phyloP scores from a whole-genome alignment of 2,329 filamentous ascomycete species.

The Mycosphaerella arachidis region DNA sequence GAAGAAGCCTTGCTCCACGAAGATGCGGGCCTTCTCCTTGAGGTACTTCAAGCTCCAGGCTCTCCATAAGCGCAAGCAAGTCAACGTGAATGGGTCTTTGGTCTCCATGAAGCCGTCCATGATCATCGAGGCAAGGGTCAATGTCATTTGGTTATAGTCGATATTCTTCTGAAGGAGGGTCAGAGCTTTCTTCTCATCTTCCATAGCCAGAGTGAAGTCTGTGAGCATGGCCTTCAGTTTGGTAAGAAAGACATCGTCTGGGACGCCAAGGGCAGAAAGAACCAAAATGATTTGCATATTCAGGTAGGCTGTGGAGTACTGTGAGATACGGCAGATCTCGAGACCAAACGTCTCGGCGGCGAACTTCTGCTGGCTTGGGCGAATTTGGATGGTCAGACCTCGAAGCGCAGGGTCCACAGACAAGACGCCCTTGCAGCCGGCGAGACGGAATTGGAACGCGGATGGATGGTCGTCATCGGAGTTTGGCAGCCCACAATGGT shows the following conservation, averaged over 20 bases:
- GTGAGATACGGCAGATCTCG: constrained; percentile 80
- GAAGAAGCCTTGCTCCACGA: constrained; percentile 77
- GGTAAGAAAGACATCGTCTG: constrained; percentile 59
- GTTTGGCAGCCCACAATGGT: constrained; percentile 61
- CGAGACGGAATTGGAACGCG: constrained; percentile 85
- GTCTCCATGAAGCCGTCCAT: constrained; percentile 70
- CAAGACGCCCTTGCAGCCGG: constrained; percentile 87
- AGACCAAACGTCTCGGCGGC: constrained; percentile 63
- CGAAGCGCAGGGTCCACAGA: constrained; percentile 61
- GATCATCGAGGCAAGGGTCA: constrained; percentile 71
- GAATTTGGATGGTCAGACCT: constrained; percentile 68
- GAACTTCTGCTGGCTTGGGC: constrained; percentile 87
- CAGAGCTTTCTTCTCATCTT: constrained; percentile 59
- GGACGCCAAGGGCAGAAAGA: constrained; percentile 72
- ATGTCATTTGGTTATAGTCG: constrained; percentile 78
- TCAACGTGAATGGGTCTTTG: constrained; percentile 75
- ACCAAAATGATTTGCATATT: constrained; percentile 89
- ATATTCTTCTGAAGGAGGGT: constrained; percentile 67
- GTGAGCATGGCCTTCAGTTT: constrained; percentile 66
- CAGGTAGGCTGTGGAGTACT: constrained; percentile 70
- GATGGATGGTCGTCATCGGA: constrained; percentile 58
- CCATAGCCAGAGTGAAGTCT: constrained; percentile 67
- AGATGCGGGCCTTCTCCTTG: constrained; percentile 87
- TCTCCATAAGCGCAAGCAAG: constrained; percentile 76
- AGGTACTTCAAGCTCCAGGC: constrained; percentile 84